Percentiles rank a stretch among this genome's conserved stretches.
Conservation (phyloP, 345 rosid genomes). For the Cochlearia excelsa region DNA sequence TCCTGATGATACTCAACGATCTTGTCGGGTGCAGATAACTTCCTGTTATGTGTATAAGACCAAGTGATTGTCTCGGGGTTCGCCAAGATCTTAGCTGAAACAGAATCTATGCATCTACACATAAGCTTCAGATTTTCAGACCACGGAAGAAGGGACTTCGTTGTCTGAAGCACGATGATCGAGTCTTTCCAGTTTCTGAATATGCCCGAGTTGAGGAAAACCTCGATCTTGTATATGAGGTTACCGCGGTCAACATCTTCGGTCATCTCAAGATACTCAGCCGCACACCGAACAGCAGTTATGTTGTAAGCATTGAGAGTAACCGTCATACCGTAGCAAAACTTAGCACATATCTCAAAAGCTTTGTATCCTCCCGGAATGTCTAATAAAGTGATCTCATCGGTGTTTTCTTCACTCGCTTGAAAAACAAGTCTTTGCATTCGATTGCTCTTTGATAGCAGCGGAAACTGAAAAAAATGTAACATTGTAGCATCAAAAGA, state of each 20-base stretch:
- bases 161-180: slow-evolving; percentile 81
- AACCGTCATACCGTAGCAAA: slow-evolving; percentile 89
- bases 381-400: slow-evolving; percentile 56
- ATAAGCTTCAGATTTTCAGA: slow-evolving; percentile 84
- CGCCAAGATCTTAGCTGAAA: slow-evolving; percentile 73
- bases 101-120: slow-evolving; percentile 80
- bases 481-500: not conserved
- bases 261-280: slow-evolving; percentile 91
- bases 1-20: slow-evolving; percentile 43
- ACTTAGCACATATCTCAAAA: slow-evolving; percentile 85
- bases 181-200: slow-evolving; percentile 96
- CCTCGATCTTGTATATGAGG: slow-evolving; percentile 74
- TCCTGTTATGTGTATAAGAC: slow-evolving; percentile 86
- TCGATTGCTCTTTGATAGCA: slow-evolving; percentile 73
- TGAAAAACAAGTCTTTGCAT: slow-evolving; percentile 60
- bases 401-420: slow-evolving; percentile 50
- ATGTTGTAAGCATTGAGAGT: slow-evolving; percentile 84
- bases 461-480: slow-evolving; percentile 66
- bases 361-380: slow-evolving; percentile 89
- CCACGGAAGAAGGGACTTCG: slow-evolving; percentile 77
- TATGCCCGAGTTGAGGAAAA: slow-evolving; percentile 78
- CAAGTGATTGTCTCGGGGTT: slow-evolving; percentile 70
- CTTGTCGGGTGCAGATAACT: slow-evolving; percentile 51
- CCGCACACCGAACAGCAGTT: slow-evolving; percentile 81
- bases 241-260: slow-evolving; percentile 80